These are phyloP conservation scores for Chara braunii DNA, from an alignment of 139 green algal species.

Conservation along the genomic window DNA sequence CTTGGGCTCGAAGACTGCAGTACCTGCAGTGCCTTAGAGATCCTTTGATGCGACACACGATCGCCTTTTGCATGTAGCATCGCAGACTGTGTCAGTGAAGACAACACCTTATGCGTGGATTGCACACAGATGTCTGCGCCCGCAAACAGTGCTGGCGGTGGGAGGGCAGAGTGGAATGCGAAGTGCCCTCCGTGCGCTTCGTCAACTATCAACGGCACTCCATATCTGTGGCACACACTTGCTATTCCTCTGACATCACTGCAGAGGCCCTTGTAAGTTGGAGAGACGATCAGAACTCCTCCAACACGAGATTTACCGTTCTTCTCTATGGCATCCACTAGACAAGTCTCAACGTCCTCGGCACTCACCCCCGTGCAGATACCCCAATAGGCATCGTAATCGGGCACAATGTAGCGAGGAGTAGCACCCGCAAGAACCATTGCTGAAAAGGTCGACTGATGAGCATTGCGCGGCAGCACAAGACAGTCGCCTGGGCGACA, in stretches of 20 bases:
- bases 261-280: conserved; percentile 75
- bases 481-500: conserved; percentile 53
- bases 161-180: conserved; percentile 40
- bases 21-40: conserved; percentile 26
- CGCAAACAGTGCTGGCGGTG: conserved; percentile 46
- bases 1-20: conserved; percentile 68
- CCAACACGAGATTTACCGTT: conserved; percentile 24
- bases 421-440: conserved; percentile 51
- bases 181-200: conserved; percentile 86
- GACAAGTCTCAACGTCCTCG: neutral
- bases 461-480: conserved; percentile 73
- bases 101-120: conserved; percentile 83
- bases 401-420: conserved; percentile 27
- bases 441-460: conserved; percentile 66
- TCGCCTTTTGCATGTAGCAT: conserved; percentile 69
- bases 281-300: conserved; percentile 71
- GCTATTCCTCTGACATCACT: conserved; percentile 44
- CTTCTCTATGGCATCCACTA: neutral
- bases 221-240: conserved; percentile 52
- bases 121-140: conserved; percentile 81
- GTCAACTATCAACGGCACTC: conserved; percentile 74
- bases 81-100: conserved; percentile 75
- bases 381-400: conserved; percentile 5
- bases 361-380: conserved; percentile 5
- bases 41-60: conserved; percentile 10